A percentile compares a stretch with the other conserved stretches of the same genome.
Evolutionary conservation across 108 stramenopile species (phyloP).

Genomic region (Bacterosira constricta): DNA sequence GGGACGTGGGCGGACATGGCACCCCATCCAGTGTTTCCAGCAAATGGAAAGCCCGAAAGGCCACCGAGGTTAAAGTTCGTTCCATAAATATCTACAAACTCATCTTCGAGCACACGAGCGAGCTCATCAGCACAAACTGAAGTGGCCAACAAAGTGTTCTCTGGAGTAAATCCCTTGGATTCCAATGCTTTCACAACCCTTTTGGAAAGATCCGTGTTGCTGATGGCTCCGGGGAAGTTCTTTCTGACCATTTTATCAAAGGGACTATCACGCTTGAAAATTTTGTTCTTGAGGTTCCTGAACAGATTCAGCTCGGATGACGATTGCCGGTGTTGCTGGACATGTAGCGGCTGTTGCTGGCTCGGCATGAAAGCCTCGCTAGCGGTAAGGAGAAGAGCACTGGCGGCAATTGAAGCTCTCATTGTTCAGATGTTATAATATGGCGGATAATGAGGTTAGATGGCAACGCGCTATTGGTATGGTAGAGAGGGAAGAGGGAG

Average conservation of each 20-base stretch:
- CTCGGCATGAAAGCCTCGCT: no score
- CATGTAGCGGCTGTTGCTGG: no score
- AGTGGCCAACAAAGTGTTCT: constrained; percentile 17
- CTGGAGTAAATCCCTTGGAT: constrained; percentile 8
- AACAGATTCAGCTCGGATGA: no score
- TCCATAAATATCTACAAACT: constrained; percentile 46
- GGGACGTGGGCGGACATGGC: constrained; percentile 77
- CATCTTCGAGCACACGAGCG: constrained; percentile 46
- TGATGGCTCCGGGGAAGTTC: constrained; percentile 16
- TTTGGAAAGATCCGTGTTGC: constrained; percentile 4
- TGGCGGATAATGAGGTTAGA: no score
- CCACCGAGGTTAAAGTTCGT: constrained; percentile 69
- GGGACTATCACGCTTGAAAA: not conserved
- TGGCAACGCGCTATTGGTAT: no score
- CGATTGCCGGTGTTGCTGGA: no score
- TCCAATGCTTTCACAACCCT: constrained; percentile 10
- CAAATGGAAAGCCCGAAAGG: constrained; percentile 70
- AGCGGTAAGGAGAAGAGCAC: no score
- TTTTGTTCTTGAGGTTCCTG: not conserved
- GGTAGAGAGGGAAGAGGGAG: no score
- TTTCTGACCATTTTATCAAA: constrained; percentile 9
- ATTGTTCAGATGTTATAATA: no score
- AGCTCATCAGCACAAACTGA: constrained; percentile 58
- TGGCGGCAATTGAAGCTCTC: no score
- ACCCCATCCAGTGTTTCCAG: constrained; percentile 68